Percentiles rank a stretch among this genome's conserved stretches.
phyloP scores from a whole-genome alignment of 2,329 filamentous ascomycete genomes.

The Cladophialophora bantiana region DNA sequence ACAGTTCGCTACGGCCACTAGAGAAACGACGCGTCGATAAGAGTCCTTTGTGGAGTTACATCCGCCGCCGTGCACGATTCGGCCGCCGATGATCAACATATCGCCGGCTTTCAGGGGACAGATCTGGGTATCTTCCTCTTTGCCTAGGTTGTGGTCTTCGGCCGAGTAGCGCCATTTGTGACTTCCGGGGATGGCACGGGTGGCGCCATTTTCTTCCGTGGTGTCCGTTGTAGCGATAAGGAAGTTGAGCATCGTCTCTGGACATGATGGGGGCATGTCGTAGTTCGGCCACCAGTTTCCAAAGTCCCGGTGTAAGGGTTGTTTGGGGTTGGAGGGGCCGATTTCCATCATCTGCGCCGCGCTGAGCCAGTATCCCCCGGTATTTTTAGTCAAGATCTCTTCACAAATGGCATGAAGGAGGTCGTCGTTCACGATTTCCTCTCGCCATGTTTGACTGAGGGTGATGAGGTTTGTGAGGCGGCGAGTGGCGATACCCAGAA shows the following conservation, averaged over 20 bases:
- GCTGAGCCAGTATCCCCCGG: constrained; percentile 19
- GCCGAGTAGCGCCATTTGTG: constrained; percentile 23
- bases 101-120: constrained; percentile 38
- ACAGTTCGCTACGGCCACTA: constrained; percentile 25
- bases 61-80: constrained; percentile 38
- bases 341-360: constrained; percentile 31
- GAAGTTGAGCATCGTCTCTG: constrained; percentile 34
- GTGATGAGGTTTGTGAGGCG: constrained; percentile 1
- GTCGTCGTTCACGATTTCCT: constrained; percentile 27
- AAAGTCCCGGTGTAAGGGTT: constrained; percentile 27
- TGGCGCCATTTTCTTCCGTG: constrained; percentile 35
- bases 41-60: constrained; percentile 25
- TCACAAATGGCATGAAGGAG: constrained; percentile 13
- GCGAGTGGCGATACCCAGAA: neutral
- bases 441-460: constrained; percentile 27
- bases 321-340: constrained; percentile 19
- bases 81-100: constrained; percentile 30
- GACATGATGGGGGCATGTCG: constrained; percentile 8
- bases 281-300: neutral
- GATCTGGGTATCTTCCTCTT: constrained; percentile 28
- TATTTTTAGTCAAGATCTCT: neutral
- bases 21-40: constrained; percentile 31
- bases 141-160: constrained; percentile 18
- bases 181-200: constrained; percentile 31
- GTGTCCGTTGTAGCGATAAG: constrained; percentile 31